Percentiles rank a stretch among this genome's conserved stretches.
phyloP scores from a whole-genome alignment of 116 monocot genomes.

The Dioscorea cayenensis region DNA sequence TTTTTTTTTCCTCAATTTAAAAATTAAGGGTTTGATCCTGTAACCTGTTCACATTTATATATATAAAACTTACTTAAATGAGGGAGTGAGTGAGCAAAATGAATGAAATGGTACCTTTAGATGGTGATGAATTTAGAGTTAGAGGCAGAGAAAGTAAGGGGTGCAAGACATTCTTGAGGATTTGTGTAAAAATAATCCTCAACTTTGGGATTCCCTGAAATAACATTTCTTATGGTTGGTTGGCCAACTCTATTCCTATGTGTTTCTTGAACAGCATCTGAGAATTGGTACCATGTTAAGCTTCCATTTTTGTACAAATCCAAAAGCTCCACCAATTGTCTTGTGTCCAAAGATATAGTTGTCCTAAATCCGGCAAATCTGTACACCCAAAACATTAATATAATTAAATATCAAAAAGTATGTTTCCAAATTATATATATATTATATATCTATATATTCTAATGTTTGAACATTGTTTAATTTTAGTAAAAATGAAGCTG shows the following conservation, averaged over 20 bases:
- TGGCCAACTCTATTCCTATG: conserved; percentile 59
- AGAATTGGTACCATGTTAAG: conserved; percentile 71
- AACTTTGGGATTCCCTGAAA: conserved; percentile 52
- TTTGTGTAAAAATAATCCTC: conserved; percentile 97
- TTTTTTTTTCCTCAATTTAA: too few relatives aligned
- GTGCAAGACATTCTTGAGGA: conserved; percentile 72
- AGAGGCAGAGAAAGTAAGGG: background rate
- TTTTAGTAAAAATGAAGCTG: too few relatives aligned
- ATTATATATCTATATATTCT: too few relatives aligned
- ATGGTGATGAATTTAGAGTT: conserved; percentile 9
- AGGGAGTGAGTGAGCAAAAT: too few relatives aligned
- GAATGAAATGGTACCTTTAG: conserved; percentile 2
- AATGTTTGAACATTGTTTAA: too few relatives aligned
- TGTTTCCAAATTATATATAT: too few relatives aligned
- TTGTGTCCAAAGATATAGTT: conserved; percentile 61
- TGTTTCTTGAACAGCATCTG: conserved; percentile 26
- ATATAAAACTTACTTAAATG: too few relatives aligned
- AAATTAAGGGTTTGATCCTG: too few relatives aligned
- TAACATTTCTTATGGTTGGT: conserved; percentile 36
- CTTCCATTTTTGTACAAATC: conserved; percentile 49
- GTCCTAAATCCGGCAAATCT: conserved; percentile 62
- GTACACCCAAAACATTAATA: background rate
- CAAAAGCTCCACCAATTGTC: conserved; percentile 53
- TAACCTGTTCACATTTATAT: too few relatives aligned
- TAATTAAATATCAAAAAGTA: too few relatives aligned